Conservation (phyloP, 75 land plant species). For the Pinus tabuliformis region DNA sequence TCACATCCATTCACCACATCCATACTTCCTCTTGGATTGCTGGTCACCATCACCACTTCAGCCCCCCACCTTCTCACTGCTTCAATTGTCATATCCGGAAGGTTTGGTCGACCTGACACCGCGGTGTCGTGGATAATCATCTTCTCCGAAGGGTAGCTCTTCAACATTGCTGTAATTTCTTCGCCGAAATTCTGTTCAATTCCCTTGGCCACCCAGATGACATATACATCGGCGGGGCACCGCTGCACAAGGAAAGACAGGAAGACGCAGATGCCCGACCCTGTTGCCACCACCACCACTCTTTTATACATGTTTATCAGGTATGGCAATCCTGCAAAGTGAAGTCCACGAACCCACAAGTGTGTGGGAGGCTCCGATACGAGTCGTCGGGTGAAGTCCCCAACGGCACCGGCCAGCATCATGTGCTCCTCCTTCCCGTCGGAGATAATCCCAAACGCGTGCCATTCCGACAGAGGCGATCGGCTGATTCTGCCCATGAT, state of each 20-base stretch:
- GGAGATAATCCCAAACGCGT: constrained; percentile 60
- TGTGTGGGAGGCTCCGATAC: constrained; percentile 53
- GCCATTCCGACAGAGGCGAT: constrained; percentile 65
- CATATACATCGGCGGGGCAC: constrained; percentile 34
- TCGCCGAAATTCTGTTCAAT: constrained; percentile 54
- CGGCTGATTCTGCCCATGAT: constrained; percentile 46
- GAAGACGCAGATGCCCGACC: constrained; percentile 61
- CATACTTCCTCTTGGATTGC: constrained; percentile 63
- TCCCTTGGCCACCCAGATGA: constrained; percentile 58
- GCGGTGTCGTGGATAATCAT: constrained; percentile 61
- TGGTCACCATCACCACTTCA: constrained; percentile 61
- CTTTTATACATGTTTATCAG: constrained; percentile 49
- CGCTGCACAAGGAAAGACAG: constrained; percentile 58
- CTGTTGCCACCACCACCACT: constrained; percentile 54
- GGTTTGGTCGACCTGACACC: constrained; percentile 54
- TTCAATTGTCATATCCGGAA: constrained; percentile 33
- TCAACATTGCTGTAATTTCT: constrained; percentile 37
- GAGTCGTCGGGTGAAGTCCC: constrained; percentile 54
- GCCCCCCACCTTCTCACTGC: constrained; percentile 40
- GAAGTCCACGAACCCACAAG: constrained; percentile 45
- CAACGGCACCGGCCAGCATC: constrained; percentile 68
- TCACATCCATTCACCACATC: constrained; percentile 55
- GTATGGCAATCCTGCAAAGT: constrained; percentile 57
- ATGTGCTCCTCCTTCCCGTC: constrained; percentile 50
- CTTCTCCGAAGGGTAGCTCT: constrained; percentile 28